Evolutionary conservation across 1,284 basidiomycete species (phyloP).

Genomic region (Amylostereum areolatum): DNA sequence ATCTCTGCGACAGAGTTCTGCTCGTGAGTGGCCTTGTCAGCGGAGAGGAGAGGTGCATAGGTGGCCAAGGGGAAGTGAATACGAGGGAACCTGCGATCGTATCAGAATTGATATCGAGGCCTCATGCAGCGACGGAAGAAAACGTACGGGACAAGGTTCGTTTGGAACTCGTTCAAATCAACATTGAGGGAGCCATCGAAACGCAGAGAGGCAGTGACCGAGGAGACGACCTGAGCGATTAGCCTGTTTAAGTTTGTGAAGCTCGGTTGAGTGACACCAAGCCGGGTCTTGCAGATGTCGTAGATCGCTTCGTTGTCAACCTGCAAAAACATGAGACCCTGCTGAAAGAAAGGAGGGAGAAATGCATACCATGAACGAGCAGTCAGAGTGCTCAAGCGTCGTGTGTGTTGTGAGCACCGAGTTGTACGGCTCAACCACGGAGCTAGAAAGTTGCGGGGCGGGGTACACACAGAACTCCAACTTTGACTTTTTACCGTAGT

Average conservation of each 20-base stretch:
- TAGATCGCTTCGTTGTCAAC: slow-evolving; percentile 98
- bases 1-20: slow-evolving; percentile 98
- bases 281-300: slow-evolving; percentile 97
- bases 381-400: slow-evolving; percentile 98
- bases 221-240: slow-evolving; percentile 98
- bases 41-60: slow-evolving; percentile 91
- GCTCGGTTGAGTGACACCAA: slow-evolving; percentile 83
- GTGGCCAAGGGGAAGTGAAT: slow-evolving; percentile 98
- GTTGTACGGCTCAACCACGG: slow-evolving; percentile 99
- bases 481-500: slow-evolving; percentile 99
- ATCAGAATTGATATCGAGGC: background rate
- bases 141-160: slow-evolving; percentile 89
- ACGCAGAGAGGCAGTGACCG: slow-evolving; percentile 93
- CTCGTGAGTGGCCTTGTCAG: slow-evolving; percentile 87
- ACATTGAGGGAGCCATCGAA: slow-evolving; percentile 99
- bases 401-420: slow-evolving; percentile 98
- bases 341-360: background rate
- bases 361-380: slow-evolving; percentile 84
- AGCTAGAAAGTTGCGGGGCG: slow-evolving; percentile 89
- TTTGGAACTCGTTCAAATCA: slow-evolving; percentile 98
- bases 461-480: slow-evolving; percentile 99
- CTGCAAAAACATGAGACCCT: slow-evolving; percentile 27
- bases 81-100: slow-evolving; percentile 75
- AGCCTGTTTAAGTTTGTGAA: slow-evolving; percentile 95
- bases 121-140: no score